Evolutionary conservation across 2,329 filamentous ascomycete species (phyloP), one percentile per base, ranked within the genome.

Genomic region (Ophiocordyceps sinensis): DNA sequence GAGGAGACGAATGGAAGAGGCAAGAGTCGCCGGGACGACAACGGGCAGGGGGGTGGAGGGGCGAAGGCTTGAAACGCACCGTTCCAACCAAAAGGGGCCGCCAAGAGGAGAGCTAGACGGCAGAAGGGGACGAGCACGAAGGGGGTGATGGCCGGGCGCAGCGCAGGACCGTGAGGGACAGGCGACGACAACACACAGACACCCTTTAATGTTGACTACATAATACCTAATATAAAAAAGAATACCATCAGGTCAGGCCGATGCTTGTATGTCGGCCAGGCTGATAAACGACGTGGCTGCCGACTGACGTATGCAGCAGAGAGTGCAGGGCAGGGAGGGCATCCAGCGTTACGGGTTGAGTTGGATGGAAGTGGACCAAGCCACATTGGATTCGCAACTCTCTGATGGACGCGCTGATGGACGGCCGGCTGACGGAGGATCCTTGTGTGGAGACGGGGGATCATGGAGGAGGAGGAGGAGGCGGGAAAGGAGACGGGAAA

Each of bases 151-250:
- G 29, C 35, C 26, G 26, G 30, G 23, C 36, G 29, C 28, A 34
- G 40, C n/a, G 36, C 34, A 21, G 36, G 21, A 35, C 32, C 19
- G 36, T 29, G 13, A 15, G 21, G 28, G 15, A 43, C 43, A 41
- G 41, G 42, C 42, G 45, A 37, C 21, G n/a, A 14, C 32, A 26
- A 26, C 23, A 26, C 23, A 26, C 23, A 26, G 17, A 44, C 28
- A 38, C 38, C 38, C 41, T 41, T 19, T 47, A 42, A 46, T 40
- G 23, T 41, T 47, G 45, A 43, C 41, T 46, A 36, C 37, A 43
- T 52, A 50, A 48, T 52, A 45, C 42, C 31, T 51, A 51, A 51
- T 51, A 44, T 39, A 30, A 41, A 45, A 43, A 19, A 41, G 19
- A 28, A 26, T 26, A 28, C 17, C 30, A 21, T 5, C 14, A 10